These are phyloP conservation scores for Tothia fuscella DNA, from an alignment of 2,329 filamentous ascomycete species.

Conservation along the genomic window DNA sequence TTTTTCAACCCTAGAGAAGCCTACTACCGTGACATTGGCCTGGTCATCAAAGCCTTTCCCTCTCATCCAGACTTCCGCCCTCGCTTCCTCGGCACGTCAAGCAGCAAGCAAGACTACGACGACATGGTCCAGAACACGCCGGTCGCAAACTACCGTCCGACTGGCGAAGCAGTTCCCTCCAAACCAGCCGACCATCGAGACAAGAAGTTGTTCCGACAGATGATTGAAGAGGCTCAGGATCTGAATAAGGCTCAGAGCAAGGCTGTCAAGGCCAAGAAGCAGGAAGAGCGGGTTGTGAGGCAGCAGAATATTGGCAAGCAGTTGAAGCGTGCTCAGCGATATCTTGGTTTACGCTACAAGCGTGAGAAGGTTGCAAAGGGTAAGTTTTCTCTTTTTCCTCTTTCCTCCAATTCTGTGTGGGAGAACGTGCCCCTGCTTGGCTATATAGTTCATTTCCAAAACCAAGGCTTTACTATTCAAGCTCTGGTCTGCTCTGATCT, in stretches of 20 bases:
- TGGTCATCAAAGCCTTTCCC: conserved; percentile 48
- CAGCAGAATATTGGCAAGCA: conserved; percentile 43
- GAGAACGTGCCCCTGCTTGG: no score
- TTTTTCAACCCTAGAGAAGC: conserved; percentile 45
- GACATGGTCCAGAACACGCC: conserved; percentile 21
- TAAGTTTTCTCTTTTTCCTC: neutral
- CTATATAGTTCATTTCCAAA: no score
- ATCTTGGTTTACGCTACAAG: conserved; percentile 50
- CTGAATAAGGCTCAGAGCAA: conserved; percentile 31
- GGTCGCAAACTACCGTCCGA: conserved; percentile 19
- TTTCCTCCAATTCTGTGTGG: no score
- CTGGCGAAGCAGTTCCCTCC: conserved; percentile 6
- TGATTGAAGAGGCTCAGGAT: conserved; percentile 16
- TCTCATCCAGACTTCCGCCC: conserved; percentile 50
- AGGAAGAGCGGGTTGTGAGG: conserved; percentile 35
- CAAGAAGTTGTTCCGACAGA: conserved; percentile 6
- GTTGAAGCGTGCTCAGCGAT: conserved; percentile 54
- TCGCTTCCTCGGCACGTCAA: conserved; percentile 51
- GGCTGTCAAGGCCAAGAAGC: conserved; percentile 36
- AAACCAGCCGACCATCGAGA: neutral
- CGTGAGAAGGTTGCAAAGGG: neutral
- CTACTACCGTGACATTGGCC: conserved; percentile 38
- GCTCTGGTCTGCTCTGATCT: no score
- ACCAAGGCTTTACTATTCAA: no score
- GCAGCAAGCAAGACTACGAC: conserved; percentile 33